Evolutionary conservation across 108 stramenopile species (phyloP), one percentile per base, ranked within the genome.

Genomic region (Parietichytrium sp.): DNA sequence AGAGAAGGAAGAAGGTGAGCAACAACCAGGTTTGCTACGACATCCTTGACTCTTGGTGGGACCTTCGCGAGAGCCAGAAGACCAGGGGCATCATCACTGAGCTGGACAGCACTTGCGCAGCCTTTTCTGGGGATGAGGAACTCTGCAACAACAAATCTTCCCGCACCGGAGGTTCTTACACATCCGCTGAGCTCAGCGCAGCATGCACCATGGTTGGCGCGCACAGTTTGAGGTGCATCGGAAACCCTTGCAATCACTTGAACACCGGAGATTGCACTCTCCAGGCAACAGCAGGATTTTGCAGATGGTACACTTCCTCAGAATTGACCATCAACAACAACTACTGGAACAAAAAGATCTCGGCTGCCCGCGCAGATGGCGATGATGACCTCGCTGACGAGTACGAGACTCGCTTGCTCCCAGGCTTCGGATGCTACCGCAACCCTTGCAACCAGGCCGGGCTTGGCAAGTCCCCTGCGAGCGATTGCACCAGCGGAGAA

Each of bases 381-480:
- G 20, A 47, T 6, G 61, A 72, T 1, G 38, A 72, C 33, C 61
- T 42, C 20, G 61, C n/a, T n/a, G n/a, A n/a, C n/a, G n/a, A 72
- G 0, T 45, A 45, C 6, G 61, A 72, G 33, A n/a, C 61, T 45
- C 42, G 38, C 42, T 18, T 18, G 8, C 36, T 72, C 45, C 61
- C 61, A 10, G 20, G 20, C 6, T 42, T 45, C 20, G 61, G 61
- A 47, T 72, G 61, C 61, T 72, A 72, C 33, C 61, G 61, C 2
- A 72, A 72, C 1, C 61, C 61, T 72, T 72, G 61, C 42, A 72
- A 72, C 20, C 61, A 45, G 36, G 38, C 61, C 42, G 61, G 61
- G 15, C 38, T 45, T 45, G 61, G 61, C 45, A 72, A 0, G 61
- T 72, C 15, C n/a, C n/a, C n/a, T 55, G 16, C 1, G 26, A 55